Conservation (phyloP, 2,329 filamentous ascomycete species). For the Fusarium irregulare region DNA sequence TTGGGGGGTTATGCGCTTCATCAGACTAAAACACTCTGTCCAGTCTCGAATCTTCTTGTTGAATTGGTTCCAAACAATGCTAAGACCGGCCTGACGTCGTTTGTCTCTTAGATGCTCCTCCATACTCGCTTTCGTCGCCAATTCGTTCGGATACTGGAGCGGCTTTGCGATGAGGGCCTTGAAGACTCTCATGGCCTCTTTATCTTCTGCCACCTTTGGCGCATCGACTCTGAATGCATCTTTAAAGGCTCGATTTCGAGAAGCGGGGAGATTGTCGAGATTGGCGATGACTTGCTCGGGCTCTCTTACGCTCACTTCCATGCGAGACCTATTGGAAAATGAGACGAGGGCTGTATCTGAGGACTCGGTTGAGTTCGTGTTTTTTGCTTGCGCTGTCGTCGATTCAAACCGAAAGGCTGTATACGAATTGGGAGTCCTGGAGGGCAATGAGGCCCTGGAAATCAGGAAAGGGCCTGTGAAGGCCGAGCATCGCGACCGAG, state of each 20-base stretch:
- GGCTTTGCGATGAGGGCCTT: conserved; percentile 47
- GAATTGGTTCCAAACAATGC: conserved; percentile 49
- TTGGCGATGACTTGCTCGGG: conserved; percentile 24
- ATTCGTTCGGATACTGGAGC: conserved; percentile 45
- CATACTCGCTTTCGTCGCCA: conserved; percentile 41
- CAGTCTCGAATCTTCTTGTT: conserved; percentile 52
- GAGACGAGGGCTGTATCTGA: conserved; percentile 9
- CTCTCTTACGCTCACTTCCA: conserved; percentile 5
- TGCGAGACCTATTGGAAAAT: not conserved
- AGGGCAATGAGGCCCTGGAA: conserved; percentile 37
- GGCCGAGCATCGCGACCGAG: conserved; percentile 51
- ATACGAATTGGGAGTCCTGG: conserved; percentile 27
- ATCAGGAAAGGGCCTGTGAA: conserved; percentile 38
- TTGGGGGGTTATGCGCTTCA: conserved; percentile 53
- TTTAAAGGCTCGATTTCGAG: conserved; percentile 47
- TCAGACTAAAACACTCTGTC: conserved; percentile 53
- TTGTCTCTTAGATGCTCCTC: conserved; percentile 41
- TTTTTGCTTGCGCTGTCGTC: conserved; percentile 21
- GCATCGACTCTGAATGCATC: conserved; percentile 46
- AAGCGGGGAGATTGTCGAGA: conserved; percentile 28
- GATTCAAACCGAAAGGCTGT: conserved; percentile 35
- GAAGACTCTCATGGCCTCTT: conserved; percentile 34
- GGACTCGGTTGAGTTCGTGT: not conserved
- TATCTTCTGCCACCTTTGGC: conserved; percentile 26
- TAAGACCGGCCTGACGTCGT: conserved; percentile 53